These are phyloP conservation scores for Warburgia ugandensis DNA, from an alignment of 164 flowering plant species.

Conservation along the genomic window DNA sequence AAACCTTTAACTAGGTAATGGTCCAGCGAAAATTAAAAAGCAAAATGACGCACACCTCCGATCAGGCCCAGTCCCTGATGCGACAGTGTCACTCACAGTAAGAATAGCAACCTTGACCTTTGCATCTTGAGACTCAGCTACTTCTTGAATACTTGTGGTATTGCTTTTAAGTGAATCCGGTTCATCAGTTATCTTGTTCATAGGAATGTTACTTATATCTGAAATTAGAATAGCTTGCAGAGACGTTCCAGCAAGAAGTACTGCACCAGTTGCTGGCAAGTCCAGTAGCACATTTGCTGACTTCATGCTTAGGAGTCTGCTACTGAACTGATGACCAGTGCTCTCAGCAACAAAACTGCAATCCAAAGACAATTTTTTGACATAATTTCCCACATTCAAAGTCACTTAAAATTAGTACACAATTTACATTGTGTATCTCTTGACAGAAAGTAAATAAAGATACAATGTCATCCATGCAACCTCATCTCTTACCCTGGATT, in stretches of 20 bases:
- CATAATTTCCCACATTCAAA: too few species aligned
- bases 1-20: too few species aligned
- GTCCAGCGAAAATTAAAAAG: too few species aligned
- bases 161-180: conserved; percentile 10
- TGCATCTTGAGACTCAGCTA: conserved; percentile 21
- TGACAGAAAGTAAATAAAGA: not conserved
- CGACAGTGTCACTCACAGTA: conserved; percentile 92
- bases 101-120: conserved; percentile 55
- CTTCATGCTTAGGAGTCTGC: conserved; percentile 87
- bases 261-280: conserved; percentile 48
- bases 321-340: conserved; percentile 85
- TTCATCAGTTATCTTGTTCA: conserved; percentile 2
- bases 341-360: conserved; percentile 90
- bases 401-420: not conserved
- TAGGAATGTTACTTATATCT: conserved; percentile 36
- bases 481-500: conserved; percentile 57
- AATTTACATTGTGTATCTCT: not conserved
- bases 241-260: conserved; percentile 56
- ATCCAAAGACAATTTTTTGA: too few species aligned
- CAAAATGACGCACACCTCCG: conserved; percentile 47
- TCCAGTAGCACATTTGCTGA: conserved; percentile 82
- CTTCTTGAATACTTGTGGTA: conserved; percentile 11
- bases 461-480: not conserved
- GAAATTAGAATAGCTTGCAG: conserved; percentile 65
- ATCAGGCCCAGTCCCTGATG: conserved; percentile 86